Percentiles rank a stretch among this genome's conserved stretches.
Conservation (phyloP, 2,329 filamentous ascomycete genomes). For the Neoarthrinium moseri region DNA sequence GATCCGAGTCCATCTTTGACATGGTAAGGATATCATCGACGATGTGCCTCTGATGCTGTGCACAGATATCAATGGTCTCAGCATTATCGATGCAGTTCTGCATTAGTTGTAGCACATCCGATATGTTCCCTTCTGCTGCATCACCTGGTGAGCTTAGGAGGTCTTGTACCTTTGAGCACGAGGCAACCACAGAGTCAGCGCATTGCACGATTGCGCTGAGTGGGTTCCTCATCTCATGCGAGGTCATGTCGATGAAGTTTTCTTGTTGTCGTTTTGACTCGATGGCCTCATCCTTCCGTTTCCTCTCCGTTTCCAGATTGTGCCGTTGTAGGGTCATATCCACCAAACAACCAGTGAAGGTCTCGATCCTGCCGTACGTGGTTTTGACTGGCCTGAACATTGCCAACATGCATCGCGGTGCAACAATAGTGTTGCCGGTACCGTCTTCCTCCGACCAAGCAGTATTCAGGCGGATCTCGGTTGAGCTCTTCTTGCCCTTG, state of each 20-base stretch:
- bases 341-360: slow-evolving; percentile 47
- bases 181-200: slow-evolving; percentile 65
- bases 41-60: slow-evolving; percentile 72
- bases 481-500: slow-evolving; percentile 42
- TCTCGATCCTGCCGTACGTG: slow-evolving; percentile 44
- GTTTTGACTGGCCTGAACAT: slow-evolving; percentile 50
- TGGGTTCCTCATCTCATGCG: slow-evolving; percentile 73
- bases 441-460: slow-evolving; percentile 45
- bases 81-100: slow-evolving; percentile 84
- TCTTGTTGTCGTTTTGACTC: slow-evolving; percentile 69
- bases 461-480: slow-evolving; percentile 48
- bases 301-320: slow-evolving; percentile 39
- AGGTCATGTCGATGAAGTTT: slow-evolving; percentile 77
- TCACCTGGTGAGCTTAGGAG: slow-evolving; percentile 20
- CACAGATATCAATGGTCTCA: slow-evolving; percentile 71
- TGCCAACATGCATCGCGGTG: slow-evolving; percentile 47
- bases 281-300: slow-evolving; percentile 53
- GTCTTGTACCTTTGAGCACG: slow-evolving; percentile 42
- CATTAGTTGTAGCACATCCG: slow-evolving; percentile 62
- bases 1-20: slow-evolving; percentile 67
- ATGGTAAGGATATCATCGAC: slow-evolving; percentile 66
- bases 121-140: neutral
- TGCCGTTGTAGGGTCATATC: slow-evolving; percentile 50
- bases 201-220: slow-evolving; percentile 73
- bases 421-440: slow-evolving; percentile 39